Conservation (phyloP, 768 basidiomycete genomes). For the Phaffia australis region DNA sequence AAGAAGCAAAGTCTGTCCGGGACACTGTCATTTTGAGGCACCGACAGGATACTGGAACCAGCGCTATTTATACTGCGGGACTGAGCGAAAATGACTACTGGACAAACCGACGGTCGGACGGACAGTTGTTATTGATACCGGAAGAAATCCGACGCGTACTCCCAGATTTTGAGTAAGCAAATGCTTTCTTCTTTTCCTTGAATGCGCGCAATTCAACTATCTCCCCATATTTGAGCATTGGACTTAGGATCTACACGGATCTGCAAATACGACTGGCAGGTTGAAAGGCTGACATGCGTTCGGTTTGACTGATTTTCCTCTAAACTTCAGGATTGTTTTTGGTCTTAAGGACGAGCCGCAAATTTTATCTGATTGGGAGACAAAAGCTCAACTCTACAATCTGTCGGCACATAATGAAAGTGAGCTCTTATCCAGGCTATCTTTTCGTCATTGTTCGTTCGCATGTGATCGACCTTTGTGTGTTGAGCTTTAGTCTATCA, state of each 20-base stretch:
- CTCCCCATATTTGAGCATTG: no score
- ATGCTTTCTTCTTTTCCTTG: not conserved
- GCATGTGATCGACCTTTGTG: not conserved
- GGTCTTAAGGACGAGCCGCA: slow-evolving; percentile 26
- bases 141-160: slow-evolving; percentile 8
- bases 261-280: no score
- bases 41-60: not conserved
- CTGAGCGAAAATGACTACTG: slow-evolving; percentile 18
- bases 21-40: slow-evolving; percentile 17
- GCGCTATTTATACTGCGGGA: not conserved
- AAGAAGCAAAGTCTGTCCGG: slow-evolving; percentile 9
- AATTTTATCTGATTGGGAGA: slow-evolving; percentile 16
- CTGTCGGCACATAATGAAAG: not conserved
- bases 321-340: slow-evolving; percentile 15
- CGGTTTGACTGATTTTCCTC: not conserved
- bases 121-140: slow-evolving; percentile 5
- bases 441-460: no score
- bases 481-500: not conserved
- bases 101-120: slow-evolving; percentile 22
- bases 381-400: not conserved
- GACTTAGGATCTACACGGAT: no score
- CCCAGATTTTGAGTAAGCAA: slow-evolving; percentile 16
- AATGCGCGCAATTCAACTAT: not conserved
- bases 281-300: not conserved
- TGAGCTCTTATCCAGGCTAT: not conserved